These are phyloP conservation scores for Trichosanthes cucumerina DNA, from an alignment of 306 rosid genomes.

Conservation along the genomic window DNA sequence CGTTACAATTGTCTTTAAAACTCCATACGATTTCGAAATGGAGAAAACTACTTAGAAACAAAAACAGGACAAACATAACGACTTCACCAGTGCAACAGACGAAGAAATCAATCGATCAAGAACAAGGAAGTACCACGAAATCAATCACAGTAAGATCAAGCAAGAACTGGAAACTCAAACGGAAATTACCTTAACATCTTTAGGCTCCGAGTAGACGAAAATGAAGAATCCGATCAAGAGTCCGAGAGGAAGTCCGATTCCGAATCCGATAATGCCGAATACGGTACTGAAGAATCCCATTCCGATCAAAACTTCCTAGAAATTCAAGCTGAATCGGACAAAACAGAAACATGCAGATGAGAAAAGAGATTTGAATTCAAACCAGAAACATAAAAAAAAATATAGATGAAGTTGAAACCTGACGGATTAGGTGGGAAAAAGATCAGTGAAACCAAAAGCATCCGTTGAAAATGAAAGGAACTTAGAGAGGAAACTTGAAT, in stretches of 20 bases:
- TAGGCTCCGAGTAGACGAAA: constrained; percentile 56
- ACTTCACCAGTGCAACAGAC: not conserved
- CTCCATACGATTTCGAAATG: not conserved
- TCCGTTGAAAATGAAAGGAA: not conserved
- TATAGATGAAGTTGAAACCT: not conserved
- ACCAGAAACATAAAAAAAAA: not conserved
- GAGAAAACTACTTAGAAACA: not conserved
- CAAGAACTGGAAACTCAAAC: not conserved
- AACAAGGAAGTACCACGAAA: not conserved
- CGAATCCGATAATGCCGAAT: constrained; percentile 59
- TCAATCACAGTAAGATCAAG: not conserved
- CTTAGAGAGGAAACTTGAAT: not conserved
- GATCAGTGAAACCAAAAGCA: not conserved
- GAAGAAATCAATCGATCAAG: not conserved
- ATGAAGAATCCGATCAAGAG: constrained; percentile 67
- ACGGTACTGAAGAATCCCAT: constrained; percentile 68
- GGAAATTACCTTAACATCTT: constrained; percentile 45
- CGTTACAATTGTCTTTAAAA: not conserved
- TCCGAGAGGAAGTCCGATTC: constrained; percentile 75
- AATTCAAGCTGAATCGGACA: constrained; percentile 2
- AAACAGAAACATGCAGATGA: not conserved
- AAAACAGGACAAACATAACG: not conserved
- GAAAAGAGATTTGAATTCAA: not conserved
- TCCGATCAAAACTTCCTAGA: constrained; percentile 6
- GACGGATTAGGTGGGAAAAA: not conserved